phyloP scores from a whole-genome alignment of 1,139 yeast species.

The Saccharomyces hybrid region DNA sequence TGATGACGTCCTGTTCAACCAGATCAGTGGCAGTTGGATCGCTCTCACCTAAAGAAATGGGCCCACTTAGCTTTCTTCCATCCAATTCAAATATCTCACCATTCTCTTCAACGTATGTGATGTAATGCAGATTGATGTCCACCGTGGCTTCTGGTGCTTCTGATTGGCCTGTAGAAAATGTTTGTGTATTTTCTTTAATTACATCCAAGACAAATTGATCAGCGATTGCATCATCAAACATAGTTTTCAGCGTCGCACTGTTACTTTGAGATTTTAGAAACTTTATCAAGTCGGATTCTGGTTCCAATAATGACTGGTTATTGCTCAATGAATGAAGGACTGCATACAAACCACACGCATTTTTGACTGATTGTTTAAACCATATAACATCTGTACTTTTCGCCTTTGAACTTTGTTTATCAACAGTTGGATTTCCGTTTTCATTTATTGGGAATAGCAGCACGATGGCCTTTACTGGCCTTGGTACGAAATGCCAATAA shows the following conservation, averaged over 20 bases:
- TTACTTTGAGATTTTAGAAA: conserved; percentile 25
- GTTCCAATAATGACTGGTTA: conserved; percentile 22
- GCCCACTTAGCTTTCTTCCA: conserved; percentile 70
- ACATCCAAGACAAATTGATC: conserved; percentile 24
- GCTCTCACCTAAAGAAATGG: conserved; percentile 52
- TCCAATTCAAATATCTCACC: conserved; percentile 75
- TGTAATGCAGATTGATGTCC: conserved; percentile 66
- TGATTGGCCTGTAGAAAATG: conserved; percentile 54
- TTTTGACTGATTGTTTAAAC: conserved; percentile 78
- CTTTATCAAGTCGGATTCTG: conserved; percentile 30
- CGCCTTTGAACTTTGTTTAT: conserved; percentile 36
- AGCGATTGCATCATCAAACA: conserved; percentile 53
- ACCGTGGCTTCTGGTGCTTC: conserved; percentile 68
- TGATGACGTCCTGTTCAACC: conserved; percentile 45
- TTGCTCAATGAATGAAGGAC: conserved; percentile 69
- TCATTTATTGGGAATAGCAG: conserved; percentile 73
- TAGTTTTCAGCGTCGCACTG: conserved; percentile 14
- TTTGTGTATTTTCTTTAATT: conserved; percentile 17
- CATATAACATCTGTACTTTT: conserved; percentile 38
- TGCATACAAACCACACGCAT: conserved; percentile 93
- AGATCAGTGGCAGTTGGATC: conserved; percentile 38
- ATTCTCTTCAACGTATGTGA: conserved; percentile 56
- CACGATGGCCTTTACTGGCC: conserved; percentile 70
- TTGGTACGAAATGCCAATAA: conserved; percentile 71
- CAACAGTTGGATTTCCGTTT: conserved; percentile 24